Conservation (phyloP, 1,139 yeast species). For the Protomyces macrosporus region DNA sequence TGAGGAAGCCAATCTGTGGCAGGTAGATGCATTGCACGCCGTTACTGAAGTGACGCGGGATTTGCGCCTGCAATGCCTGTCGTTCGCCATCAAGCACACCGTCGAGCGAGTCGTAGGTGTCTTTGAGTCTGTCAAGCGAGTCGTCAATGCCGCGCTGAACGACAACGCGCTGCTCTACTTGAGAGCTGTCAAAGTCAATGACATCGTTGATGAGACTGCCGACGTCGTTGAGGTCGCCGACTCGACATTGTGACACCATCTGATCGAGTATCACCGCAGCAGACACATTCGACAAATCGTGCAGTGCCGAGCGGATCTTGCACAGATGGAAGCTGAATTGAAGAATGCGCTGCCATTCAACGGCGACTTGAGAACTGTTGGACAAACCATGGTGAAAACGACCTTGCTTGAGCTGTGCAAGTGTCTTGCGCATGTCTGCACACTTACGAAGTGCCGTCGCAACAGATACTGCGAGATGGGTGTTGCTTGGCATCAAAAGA, state of each 20-base stretch:
- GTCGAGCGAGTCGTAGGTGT: slow-evolving; percentile 42
- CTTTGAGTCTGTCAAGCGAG: slow-evolving; percentile 39
- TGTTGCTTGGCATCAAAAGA: slow-evolving; percentile 34
- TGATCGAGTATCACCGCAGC: slow-evolving; percentile 23
- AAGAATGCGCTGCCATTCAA: slow-evolving; percentile 7
- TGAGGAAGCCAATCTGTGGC: slow-evolving; percentile 46
- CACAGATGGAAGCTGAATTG: slow-evolving; percentile 31
- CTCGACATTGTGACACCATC: slow-evolving; percentile 29
- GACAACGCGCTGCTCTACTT: slow-evolving; percentile 37
- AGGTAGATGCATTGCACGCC: slow-evolving; percentile 43
- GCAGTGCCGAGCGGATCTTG: slow-evolving; percentile 30
- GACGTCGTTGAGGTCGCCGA: slow-evolving; percentile 28
- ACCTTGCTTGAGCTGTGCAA: slow-evolving; percentile 37
- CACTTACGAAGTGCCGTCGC: slow-evolving; percentile 34
- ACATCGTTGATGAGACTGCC: slow-evolving; percentile 32
- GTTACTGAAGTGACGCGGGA: slow-evolving; percentile 29
- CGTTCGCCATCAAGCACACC: slow-evolving; percentile 38
- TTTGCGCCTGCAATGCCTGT: slow-evolving; percentile 28
- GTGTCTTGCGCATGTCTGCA: slow-evolving; percentile 36
- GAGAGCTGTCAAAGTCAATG: slow-evolving; percentile 42
- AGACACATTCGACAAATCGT: slow-evolving; percentile 13
- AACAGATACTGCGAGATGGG: slow-evolving; percentile 30
- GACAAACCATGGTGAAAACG: slow-evolving; percentile 37
- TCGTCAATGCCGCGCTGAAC: slow-evolving; percentile 39
- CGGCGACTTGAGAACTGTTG: slow-evolving; percentile 29